Evolutionary conservation across 1,284 basidiomycete species (phyloP).

Genomic region (Neolentinus lepideus): DNA sequence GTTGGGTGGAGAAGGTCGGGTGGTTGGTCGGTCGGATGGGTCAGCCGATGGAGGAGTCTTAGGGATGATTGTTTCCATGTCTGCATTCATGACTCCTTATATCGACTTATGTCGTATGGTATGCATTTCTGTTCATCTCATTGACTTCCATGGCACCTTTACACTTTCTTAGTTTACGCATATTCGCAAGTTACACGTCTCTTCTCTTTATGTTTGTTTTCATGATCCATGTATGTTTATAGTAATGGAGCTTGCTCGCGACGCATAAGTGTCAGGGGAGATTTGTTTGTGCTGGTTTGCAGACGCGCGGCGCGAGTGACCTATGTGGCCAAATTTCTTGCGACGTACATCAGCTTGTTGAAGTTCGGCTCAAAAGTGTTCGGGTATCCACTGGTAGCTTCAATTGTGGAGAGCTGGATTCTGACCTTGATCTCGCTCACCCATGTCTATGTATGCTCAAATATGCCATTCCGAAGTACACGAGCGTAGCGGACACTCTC

Average conservation of each 20-base stretch:
- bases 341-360: background rate
- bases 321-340: background rate
- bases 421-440: background rate
- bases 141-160: background rate
- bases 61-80: conserved; percentile 7
- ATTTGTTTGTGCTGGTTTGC: background rate
- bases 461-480: conserved; percentile 28
- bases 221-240: background rate
- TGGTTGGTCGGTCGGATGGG: conserved; percentile 63
- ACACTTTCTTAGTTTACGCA: background rate
- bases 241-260: background rate
- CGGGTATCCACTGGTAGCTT: too few relatives aligned
- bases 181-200: background rate
- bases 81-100: background rate
- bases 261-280: background rate
- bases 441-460: conserved; percentile 55
- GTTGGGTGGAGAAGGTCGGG: conserved; percentile 66
- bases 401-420: background rate
- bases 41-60: conserved; percentile 50
- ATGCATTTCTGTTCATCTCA: background rate
- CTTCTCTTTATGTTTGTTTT: background rate
- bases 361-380: background rate
- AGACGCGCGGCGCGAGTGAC: background rate
- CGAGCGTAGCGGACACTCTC: conserved; percentile 16
- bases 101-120: background rate